These are phyloP conservation scores for Penicillium desertorum DNA, from an alignment of 495 filamentous ascomycete genomes.

Conservation along the genomic window DNA sequence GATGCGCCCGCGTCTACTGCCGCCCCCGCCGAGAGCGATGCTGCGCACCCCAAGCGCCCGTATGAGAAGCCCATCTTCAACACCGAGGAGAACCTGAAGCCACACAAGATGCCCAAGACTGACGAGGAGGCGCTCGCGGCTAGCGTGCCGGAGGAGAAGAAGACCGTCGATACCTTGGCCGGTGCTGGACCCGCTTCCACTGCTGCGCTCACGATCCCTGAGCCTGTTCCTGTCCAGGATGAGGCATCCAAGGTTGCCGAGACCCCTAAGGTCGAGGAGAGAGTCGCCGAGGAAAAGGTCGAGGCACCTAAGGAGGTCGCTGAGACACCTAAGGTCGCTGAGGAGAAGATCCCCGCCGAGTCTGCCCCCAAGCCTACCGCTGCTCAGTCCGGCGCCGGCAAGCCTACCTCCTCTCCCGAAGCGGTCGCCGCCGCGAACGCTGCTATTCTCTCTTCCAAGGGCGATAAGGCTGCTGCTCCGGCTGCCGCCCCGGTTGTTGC, in stretches of 20 bases:
- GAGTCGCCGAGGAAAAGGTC: constrained; percentile 51
- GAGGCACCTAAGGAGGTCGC: constrained; percentile 31
- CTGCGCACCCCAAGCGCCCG: constrained; percentile 29
- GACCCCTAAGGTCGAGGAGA: constrained; percentile 67
- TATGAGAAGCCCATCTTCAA: constrained; percentile 37
- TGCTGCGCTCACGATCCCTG: constrained; percentile 25
- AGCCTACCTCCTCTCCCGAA: constrained; percentile 18
- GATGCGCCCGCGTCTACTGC: constrained; percentile 9
- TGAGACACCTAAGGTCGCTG: constrained; percentile 55
- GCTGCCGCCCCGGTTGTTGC: constrained; percentile 14
- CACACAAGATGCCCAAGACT: constrained; percentile 33
- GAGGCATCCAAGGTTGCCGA: constrained; percentile 63
- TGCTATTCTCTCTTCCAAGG: constrained; percentile 28
- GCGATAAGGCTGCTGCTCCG: constrained; percentile 22
- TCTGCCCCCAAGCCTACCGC: constrained; percentile 10
- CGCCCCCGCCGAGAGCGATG: constrained; percentile 22
- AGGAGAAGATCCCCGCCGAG: constrained; percentile 59
- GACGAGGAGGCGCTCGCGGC: constrained; percentile 29
- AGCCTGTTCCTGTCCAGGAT: constrained; percentile 17
- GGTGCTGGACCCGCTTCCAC: constrained; percentile 30
- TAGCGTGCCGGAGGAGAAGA: constrained; percentile 19
- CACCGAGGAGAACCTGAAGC: constrained; percentile 28
- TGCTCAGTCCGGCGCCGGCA: neutral
- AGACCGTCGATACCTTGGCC: constrained; percentile 19
- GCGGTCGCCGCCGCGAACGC: constrained; percentile 30